phyloP scores from a whole-genome alignment of 305 asterid genomes.

The Petunia hybrid region DNA sequence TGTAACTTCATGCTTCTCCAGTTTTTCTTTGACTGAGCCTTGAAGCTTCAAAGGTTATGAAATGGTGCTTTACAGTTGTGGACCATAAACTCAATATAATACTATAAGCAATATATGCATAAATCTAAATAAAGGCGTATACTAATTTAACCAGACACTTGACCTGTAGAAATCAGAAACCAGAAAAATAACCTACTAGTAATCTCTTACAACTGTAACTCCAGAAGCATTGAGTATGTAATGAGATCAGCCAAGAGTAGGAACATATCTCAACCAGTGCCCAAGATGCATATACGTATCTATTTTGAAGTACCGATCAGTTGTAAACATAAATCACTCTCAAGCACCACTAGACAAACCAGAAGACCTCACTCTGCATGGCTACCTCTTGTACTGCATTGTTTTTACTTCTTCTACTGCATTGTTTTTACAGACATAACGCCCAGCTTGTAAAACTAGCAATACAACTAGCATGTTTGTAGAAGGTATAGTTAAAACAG shows the following conservation, averaged over 20 bases:
- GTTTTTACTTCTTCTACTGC: background rate
- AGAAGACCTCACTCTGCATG: background rate
- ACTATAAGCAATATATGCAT: background rate
- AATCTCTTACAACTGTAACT: background rate
- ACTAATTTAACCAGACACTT: background rate
- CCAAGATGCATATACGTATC: background rate
- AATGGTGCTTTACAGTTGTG: background rate
- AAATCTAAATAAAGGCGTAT: background rate
- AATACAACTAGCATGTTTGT: no score
- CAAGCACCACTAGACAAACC: background rate
- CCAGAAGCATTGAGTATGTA: background rate
- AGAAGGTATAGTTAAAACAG: background rate
- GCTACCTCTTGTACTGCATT: background rate
- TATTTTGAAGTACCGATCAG: background rate
- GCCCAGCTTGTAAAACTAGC: background rate
- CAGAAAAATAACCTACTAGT: background rate
- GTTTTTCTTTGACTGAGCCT: slow-evolving; percentile 67
- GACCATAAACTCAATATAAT: background rate
- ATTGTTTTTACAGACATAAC: background rate
- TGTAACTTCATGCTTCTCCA: slow-evolving; percentile 78
- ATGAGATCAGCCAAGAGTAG: background rate
- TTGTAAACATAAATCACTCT: background rate
- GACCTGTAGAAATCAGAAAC: background rate
- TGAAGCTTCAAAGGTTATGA: slow-evolving; percentile 62
- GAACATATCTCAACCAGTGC: background rate